phyloP scores from a whole-genome alignment of 352 stramenopile species.

The Pythium biforme region DNA sequence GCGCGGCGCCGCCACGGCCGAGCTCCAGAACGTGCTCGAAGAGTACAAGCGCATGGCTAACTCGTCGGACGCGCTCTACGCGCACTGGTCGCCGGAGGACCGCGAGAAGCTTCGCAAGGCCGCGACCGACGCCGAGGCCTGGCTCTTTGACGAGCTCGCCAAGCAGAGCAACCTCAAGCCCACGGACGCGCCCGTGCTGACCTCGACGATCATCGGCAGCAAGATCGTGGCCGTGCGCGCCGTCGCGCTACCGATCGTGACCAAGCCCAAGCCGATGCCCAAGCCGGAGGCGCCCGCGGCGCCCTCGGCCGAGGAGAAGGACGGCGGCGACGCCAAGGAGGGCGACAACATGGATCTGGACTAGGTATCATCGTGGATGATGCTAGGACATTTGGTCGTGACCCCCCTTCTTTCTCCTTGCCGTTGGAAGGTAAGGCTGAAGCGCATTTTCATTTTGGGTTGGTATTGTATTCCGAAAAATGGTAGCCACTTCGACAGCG shows the following conservation, averaged over 20 bases:
- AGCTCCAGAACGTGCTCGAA: slow-evolving; percentile 92
- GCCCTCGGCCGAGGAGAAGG: slow-evolving; percentile 38
- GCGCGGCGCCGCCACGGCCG: slow-evolving; percentile 84
- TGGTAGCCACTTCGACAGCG: slow-evolving; percentile 13
- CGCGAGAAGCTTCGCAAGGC: slow-evolving; percentile 90
- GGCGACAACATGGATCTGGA: slow-evolving; percentile 87
- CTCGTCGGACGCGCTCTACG: slow-evolving; percentile 91
- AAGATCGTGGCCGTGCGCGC: slow-evolving; percentile 91
- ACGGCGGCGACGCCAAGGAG: slow-evolving; percentile 40
- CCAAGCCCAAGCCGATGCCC: slow-evolving; percentile 93
- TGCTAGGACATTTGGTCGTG: too few relatives aligned
- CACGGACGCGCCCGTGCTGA: slow-evolving; percentile 92
- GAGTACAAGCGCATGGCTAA: slow-evolving; percentile 96
- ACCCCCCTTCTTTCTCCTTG: background rate
- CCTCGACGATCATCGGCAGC: slow-evolving; percentile 81
- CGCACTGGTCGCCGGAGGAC: slow-evolving; percentile 96
- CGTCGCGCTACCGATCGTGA: slow-evolving; percentile 92
- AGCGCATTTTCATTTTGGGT: slow-evolving; percentile 23
- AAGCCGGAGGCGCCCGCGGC: slow-evolving; percentile 70
- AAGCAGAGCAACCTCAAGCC: slow-evolving; percentile 90
- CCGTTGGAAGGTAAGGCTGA: background rate
- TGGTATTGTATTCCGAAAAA: slow-evolving; percentile 25
- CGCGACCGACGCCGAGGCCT: slow-evolving; percentile 88
- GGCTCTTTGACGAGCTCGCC: slow-evolving; percentile 95
- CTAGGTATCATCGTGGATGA: too few relatives aligned